Evolutionary conservation across 2,329 filamentous ascomycete genomes (phyloP).

Genomic region (Xylariales sp.): DNA sequence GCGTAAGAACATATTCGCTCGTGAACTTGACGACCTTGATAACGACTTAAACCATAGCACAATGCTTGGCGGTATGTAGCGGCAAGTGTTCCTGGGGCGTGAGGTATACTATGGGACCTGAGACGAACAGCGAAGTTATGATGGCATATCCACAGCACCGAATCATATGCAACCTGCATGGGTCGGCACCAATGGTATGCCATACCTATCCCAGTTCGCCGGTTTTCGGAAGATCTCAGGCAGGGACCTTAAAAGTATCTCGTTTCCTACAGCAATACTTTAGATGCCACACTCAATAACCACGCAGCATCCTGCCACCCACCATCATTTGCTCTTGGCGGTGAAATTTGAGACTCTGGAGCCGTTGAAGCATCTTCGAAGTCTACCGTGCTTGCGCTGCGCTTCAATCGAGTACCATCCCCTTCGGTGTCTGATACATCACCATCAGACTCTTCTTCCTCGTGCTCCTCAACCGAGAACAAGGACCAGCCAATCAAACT

Average conservation of each 20-base stretch:
- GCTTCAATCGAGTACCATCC: conserved; percentile 29
- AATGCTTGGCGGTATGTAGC: too few relatives aligned
- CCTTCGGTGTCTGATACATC: conserved; percentile 32
- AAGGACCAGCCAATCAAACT: conserved; percentile 55
- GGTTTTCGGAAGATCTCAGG: too few relatives aligned
- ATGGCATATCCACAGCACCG: too few relatives aligned
- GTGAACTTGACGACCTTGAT: too few relatives aligned
- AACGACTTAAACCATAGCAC: too few relatives aligned
- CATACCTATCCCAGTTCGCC: conserved; percentile 16
- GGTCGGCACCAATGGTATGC: too few relatives aligned
- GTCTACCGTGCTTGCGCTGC: conserved; percentile 35
- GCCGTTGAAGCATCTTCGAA: conserved; percentile 21
- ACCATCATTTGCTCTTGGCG: conserved; percentile 49
- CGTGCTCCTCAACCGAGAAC: conserved; percentile 58
- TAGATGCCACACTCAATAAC: conserved; percentile 61
- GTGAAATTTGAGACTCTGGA: conserved; percentile 41
- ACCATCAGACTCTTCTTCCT: conserved; percentile 37
- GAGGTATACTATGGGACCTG: too few relatives aligned
- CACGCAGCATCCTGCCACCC: conserved; percentile 65
- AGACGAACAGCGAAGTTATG: too few relatives aligned
- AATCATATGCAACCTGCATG: too few relatives aligned
- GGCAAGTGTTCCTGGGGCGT: too few relatives aligned
- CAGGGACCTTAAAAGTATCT: too few relatives aligned
- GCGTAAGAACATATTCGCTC: too few relatives aligned
- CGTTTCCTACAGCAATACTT: conserved; percentile 58